Percentiles rank a stretch among this genome's conserved stretches.
phyloP scores from a whole-genome alignment of 768 basidiomycete species.

The Suillus weaverae region DNA sequence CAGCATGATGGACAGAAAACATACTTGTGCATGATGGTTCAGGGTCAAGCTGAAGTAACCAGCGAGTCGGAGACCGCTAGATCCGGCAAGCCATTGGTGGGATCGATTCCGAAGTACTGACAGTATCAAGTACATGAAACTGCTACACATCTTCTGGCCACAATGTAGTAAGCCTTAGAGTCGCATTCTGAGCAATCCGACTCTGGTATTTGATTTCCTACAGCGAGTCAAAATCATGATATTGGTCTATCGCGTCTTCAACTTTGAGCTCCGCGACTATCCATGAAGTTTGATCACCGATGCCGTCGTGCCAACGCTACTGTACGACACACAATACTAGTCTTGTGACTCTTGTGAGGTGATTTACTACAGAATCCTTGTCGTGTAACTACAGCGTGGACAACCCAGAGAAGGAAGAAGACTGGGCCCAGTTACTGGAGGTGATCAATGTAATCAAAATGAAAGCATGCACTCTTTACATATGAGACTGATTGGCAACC shows the following conservation, averaged over 20 bases:
- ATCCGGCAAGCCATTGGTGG: background rate
- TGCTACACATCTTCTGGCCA: background rate
- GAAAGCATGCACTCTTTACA: background rate
- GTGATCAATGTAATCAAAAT: background rate
- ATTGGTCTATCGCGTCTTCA: background rate
- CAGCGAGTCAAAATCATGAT: background rate
- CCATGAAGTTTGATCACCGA: background rate
- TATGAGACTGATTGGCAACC: background rate
- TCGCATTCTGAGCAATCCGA: background rate
- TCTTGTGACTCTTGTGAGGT: background rate
- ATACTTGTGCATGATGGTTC: conserved; percentile 5
- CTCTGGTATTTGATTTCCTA: background rate
- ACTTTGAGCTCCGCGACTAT: background rate
- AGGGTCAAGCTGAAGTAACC: background rate
- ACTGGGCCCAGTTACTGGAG: background rate
- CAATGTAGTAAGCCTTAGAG: background rate
- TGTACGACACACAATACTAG: background rate
- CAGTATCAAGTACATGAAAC: background rate
- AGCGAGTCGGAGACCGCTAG: background rate
- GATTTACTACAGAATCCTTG: background rate
- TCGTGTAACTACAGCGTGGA: background rate
- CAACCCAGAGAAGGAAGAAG: background rate
- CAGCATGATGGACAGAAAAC: background rate
- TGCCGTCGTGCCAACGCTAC: background rate
- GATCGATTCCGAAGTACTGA: background rate